Evolutionary conservation across 169 alveolate species (phyloP), one percentile per base, ranked within the genome.

Genomic region (Plasmodium yoelii): DNA sequence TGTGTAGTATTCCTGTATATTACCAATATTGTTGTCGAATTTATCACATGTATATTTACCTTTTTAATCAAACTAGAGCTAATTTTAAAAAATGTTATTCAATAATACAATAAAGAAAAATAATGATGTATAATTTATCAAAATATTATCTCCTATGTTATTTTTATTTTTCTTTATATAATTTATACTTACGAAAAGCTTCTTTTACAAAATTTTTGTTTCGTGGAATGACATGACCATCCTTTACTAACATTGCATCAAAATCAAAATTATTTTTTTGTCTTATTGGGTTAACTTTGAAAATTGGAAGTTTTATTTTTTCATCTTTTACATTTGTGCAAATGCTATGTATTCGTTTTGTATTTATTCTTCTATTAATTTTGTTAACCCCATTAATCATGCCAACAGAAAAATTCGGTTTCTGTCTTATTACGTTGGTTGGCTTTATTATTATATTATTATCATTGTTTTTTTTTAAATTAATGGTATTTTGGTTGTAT

Each of bases 181-280:
- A 34, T 34, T 51, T 51, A 15, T 51, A 51, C 4, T 9, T 53
- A 47, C 19, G 12, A 24, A 74, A 65, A 24, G 63, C n/a, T 47
- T 77, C 88, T 57, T 51, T 53, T 77, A 51, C 15, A 13, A 59
- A 75, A 34, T 77, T 75, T 28, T 19, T 77, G 28, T 64, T 64
- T 46, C 77, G 34, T 46, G 88, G 68, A 34, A 77, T 56, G 15
- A 77, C 46, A 47, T 68, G 65, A 4, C 88, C 88, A 77, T 77
- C 75, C 63, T 77, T 77, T 44, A 77, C 77, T 12, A 77, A 2
- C 10, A 77, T 55, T 61, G 88, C 88, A 64, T 77, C 88, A 77
- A 64, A 77, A 51, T 77, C 88, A 46, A 42, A 77, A 39, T 64
- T 64, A 7, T 44, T 63, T 63, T n/a, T 77, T 26, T 77, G 42